Evolutionary conservation across 2,329 filamentous ascomycete species (phyloP).

Genomic region (Claviceps arundinis): DNA sequence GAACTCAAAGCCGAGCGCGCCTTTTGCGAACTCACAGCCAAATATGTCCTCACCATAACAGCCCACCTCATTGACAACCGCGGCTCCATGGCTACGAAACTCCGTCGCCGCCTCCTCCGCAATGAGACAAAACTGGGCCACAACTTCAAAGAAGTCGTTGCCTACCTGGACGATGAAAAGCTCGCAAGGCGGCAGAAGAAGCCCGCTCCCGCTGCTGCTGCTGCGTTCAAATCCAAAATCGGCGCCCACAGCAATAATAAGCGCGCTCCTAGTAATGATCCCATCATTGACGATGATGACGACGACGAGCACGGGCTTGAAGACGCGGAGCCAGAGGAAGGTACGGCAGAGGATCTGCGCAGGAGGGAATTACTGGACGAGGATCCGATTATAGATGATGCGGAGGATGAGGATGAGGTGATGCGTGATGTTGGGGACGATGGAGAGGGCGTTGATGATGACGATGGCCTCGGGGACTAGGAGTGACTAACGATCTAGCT

Average conservation of each 20-base stretch:
- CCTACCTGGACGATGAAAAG: slow-evolving; percentile 62
- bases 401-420: slow-evolving; percentile 19
- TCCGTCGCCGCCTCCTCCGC: slow-evolving; percentile 58
- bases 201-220: slow-evolving; percentile 9
- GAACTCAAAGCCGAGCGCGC: slow-evolving; percentile 70
- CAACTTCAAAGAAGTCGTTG: slow-evolving; percentile 76
- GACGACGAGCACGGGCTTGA: slow-evolving; percentile 13
- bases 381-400: slow-evolving; percentile 26
- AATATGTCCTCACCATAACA: slow-evolving; percentile 68
- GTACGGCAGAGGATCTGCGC: slow-evolving; percentile 43
- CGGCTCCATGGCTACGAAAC: slow-evolving; percentile 45
- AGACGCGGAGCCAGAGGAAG: slow-evolving; percentile 42
- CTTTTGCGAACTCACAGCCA: slow-evolving; percentile 73
- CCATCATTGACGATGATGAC: slow-evolving; percentile 25
- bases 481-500: neutral
- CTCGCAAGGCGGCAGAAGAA: slow-evolving; percentile 32
- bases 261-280: slow-evolving; percentile 27
- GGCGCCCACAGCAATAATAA: slow-evolving; percentile 22
- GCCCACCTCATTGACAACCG: slow-evolving; percentile 59
- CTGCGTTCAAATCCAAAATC: slow-evolving; percentile 7
- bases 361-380: slow-evolving; percentile 41
- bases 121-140: slow-evolving; percentile 71
- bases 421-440: slow-evolving; percentile 17
- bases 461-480: slow-evolving; percentile 33
- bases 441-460: slow-evolving; percentile 26